phyloP scores from a whole-genome alignment of 2,329 filamentous ascomycete species.

The Clarireedia sp. region DNA sequence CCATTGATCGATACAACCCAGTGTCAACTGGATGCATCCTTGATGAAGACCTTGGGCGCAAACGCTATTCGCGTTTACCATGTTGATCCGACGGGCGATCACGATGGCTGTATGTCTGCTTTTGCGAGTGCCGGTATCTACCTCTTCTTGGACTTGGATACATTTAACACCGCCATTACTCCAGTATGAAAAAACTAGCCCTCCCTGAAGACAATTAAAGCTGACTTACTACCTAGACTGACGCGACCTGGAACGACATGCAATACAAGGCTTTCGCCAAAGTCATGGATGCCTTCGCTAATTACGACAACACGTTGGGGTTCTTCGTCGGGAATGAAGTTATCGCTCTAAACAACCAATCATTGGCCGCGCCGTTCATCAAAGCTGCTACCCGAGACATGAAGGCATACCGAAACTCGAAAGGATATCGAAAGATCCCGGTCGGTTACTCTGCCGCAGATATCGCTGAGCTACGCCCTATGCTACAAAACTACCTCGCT shows the following conservation, averaged over 20 bases:
- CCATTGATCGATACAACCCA: conserved; percentile 69
- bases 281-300: conserved; percentile 26
- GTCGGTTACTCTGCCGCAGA: conserved; percentile 84
- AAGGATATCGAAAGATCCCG: conserved; percentile 73
- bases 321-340: conserved; percentile 89
- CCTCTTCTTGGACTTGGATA: conserved; percentile 75
- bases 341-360: conserved; percentile 54
- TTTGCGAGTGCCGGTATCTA: conserved; percentile 79
- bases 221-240: conserved; percentile 34
- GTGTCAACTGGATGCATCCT: conserved; percentile 63
- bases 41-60: conserved; percentile 74
- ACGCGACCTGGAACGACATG: conserved; percentile 63
- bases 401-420: conserved; percentile 69
- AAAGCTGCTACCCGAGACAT: conserved; percentile 75
- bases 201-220: background rate
- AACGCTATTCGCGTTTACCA: conserved; percentile 87
- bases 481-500: conserved; percentile 64
- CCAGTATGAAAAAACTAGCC: conserved; percentile 36
- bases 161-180: conserved; percentile 60
- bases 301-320: conserved; percentile 72
- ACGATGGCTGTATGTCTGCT: conserved; percentile 71
- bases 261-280: conserved; percentile 48
- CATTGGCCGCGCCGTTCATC: conserved; percentile 67
- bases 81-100: conserved; percentile 63
- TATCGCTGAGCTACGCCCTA: conserved; percentile 59